A percentile compares a stretch with the other conserved stretches of the same genome.
Evolutionary conservation across 345 rosid genomes (phyloP).

Genomic region (Camelina sativa): DNA sequence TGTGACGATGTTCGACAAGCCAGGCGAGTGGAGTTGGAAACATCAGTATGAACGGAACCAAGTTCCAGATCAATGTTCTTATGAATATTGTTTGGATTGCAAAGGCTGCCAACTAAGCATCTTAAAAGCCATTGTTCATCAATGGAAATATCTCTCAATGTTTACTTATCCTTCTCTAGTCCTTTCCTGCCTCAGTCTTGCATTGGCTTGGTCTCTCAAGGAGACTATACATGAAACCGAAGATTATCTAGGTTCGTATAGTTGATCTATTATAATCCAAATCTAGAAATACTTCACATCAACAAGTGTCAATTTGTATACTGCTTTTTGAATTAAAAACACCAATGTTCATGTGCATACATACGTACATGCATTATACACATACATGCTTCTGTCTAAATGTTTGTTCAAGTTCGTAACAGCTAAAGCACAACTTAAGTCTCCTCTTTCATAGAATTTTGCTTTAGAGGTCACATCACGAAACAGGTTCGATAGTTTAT

Average conservation of each 20-base stretch:
- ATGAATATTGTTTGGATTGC: constrained; percentile 23
- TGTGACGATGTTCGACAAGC: constrained; percentile 14
- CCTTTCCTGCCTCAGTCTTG: constrained; percentile 14
- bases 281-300: neutral
- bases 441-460: neutral
- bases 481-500: constrained; percentile 9
- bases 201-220: constrained; percentile 20
- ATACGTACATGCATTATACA: neutral
- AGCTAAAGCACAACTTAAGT: neutral
- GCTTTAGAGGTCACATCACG: neutral
- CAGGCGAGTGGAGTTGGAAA: constrained; percentile 32
- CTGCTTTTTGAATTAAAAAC: neutral
- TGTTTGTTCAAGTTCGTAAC: neutral
- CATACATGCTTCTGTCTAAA: neutral
- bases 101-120: constrained; percentile 30
- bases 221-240: neutral
- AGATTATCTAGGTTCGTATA: constrained; percentile 27
- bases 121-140: constrained; percentile 31
- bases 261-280: neutral
- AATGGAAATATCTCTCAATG: constrained; percentile 37
- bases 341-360: neutral
- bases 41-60: constrained; percentile 13
- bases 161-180: constrained; percentile 22
- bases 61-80: constrained; percentile 21
- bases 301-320: neutral